Evolutionary conservation across 2,329 filamentous ascomycete genomes (phyloP), one percentile per base, ranked within the genome.

Genomic region (Teratosphaeria epicoccoides): DNA sequence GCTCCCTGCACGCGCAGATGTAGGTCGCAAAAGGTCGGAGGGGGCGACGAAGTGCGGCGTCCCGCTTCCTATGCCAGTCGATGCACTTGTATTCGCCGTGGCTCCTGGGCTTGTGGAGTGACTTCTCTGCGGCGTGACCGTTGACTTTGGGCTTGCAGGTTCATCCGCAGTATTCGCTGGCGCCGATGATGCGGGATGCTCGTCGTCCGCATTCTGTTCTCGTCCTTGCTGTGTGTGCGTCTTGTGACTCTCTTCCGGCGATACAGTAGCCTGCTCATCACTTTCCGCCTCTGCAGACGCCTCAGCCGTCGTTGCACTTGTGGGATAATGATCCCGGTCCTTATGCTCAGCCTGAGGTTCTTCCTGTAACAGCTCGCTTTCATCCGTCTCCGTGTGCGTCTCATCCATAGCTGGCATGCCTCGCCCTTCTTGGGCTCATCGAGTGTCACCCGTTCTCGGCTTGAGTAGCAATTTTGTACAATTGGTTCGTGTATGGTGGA

Each of bases 31-130:
- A 46, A 69, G 70, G 11, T 66, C 66, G 47, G 64, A 61, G 17
- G 70, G 70, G 11, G 67, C 63, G 14, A 70, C 69, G 56, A 69
- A 68, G 43, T 65, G 56, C 52, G 59, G 58, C 25, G 56, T 47
- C 17, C 54, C 50, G 46, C 55, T 49, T 47, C 33, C 33, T 17
- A 40, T 40, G 33, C 33, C 33, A 17, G 33, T 40, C 33, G 33
- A 40, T 17, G 33, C 33, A 6, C 33, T 17, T 17, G 33, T 40
- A 7, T 14, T 40, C 33, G 33, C 33, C 20, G 33, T 20, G n/a
- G 14, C 6, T 9, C 33, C 14, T 20, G 33, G 33, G 20, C 33
- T 40, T 14, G 14, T 40, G n/a, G 33, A 17, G 14, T 40, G 33
- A 17, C n/a, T 40, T 40, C n/a, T 40, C 33, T 40, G 17, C 33